phyloP scores from a whole-genome alignment of 2,329 filamentous ascomycete genomes.

The Fusarium mexicanum region DNA sequence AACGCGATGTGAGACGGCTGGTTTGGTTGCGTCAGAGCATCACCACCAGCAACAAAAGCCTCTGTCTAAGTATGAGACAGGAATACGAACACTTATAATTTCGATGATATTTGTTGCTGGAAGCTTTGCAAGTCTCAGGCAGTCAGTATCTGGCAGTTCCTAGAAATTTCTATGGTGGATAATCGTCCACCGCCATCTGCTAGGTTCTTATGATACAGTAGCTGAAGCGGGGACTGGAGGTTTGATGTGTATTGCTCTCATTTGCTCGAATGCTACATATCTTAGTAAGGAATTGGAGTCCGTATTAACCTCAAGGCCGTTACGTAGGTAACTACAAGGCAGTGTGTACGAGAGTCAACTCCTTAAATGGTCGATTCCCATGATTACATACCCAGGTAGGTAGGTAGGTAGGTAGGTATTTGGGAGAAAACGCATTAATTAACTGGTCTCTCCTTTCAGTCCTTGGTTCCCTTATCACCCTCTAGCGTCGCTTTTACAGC shows the following conservation, averaged over 20 bases:
- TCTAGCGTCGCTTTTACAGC: constrained; percentile 42
- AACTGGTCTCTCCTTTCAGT: constrained; percentile 45
- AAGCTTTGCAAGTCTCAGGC: neutral
- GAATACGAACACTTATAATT: constrained; percentile 14
- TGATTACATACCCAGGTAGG: neutral
- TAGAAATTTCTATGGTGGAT: constrained; percentile 23
- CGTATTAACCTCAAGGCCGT: neutral
- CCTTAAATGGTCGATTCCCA: constrained; percentile 43
- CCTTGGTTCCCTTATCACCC: constrained; percentile 51
- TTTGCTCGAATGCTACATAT: constrained; percentile 32
- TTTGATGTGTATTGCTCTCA: constrained; percentile 43
- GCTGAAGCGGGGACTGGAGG: constrained; percentile 33
- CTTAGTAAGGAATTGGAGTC: constrained; percentile 5
- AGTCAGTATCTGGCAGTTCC: constrained; percentile 1
- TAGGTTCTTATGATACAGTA: constrained; percentile 16
- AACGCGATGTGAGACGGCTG: constrained; percentile 27
- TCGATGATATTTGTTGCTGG: constrained; percentile 1
- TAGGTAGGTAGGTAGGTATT: neutral
- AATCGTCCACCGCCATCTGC: constrained; percentile 22
- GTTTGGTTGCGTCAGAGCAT: constrained; percentile 34
- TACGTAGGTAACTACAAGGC: neutral
- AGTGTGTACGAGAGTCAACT: neutral
- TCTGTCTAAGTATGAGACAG: constrained; percentile 13
- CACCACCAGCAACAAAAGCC: constrained; percentile 37
- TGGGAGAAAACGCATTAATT: neutral